Percentiles rank a stretch among this genome's conserved stretches.
Conservation (phyloP, 108 stramenopile species). For the Pseudonitzschia pungens region DNA sequence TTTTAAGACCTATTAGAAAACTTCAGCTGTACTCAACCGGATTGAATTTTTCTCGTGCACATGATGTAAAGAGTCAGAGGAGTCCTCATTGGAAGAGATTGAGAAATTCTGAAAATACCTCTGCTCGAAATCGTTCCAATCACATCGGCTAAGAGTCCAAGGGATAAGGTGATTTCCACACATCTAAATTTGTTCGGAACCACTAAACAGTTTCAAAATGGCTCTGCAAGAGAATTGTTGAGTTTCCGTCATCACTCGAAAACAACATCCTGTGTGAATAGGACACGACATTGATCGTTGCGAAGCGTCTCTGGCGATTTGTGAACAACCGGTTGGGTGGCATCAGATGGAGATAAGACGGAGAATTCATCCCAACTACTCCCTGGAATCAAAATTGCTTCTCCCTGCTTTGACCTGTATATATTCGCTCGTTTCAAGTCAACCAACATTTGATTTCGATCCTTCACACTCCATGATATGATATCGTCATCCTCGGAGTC, state of each 20-base stretch:
- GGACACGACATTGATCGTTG: slow-evolving; percentile 39
- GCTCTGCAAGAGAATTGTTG: background rate
- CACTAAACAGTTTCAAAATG: too few species aligned
- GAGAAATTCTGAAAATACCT: too few species aligned
- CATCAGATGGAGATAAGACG: background rate
- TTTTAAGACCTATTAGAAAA: too few species aligned
- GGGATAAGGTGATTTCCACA: too few species aligned
- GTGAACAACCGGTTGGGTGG: slow-evolving; percentile 46
- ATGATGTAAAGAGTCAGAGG: too few species aligned
- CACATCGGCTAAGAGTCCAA: too few species aligned
- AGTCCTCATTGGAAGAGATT: too few species aligned
- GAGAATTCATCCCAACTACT: slow-evolving; percentile 41
- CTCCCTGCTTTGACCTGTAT: slow-evolving; percentile 37
- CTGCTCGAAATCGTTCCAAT: too few species aligned
- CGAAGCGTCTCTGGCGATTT: slow-evolving; percentile 39
- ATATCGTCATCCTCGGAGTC: slow-evolving; percentile 28
- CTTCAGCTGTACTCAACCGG: too few species aligned
- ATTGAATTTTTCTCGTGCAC: too few species aligned
- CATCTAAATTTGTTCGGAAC: too few species aligned
- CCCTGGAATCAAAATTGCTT: slow-evolving; percentile 52
- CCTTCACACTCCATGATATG: slow-evolving; percentile 31
- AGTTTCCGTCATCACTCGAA: slow-evolving; percentile 12
- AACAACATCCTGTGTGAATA: slow-evolving; percentile 59
- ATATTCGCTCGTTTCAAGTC: slow-evolving; percentile 20
- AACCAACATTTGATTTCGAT: slow-evolving; percentile 17